Conservation (phyloP, 495 filamentous ascomycete genomes). For the Apodospora peruviana region DNA sequence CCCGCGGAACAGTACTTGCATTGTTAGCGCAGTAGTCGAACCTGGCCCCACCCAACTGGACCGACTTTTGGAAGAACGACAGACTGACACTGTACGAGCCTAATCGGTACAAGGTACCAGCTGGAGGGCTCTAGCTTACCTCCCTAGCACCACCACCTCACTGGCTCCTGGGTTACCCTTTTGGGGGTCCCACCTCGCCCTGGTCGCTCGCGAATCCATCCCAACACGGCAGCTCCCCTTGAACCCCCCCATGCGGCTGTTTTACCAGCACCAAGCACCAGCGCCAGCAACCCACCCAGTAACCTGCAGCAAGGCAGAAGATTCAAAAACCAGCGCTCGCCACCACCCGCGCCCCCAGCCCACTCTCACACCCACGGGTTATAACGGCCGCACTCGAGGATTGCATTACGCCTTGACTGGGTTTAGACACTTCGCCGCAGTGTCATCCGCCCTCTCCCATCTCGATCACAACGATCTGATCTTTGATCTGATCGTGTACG, state of each 20-base stretch:
- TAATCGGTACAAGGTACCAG: too few species aligned
- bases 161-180: too few species aligned
- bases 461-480: neutral
- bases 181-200: constrained; percentile 1
- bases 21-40: constrained; percentile 1
- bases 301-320: constrained; percentile 2
- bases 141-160: too few species aligned
- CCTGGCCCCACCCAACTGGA: neutral
- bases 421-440: neutral
- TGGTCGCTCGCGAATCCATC: neutral
- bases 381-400: neutral
- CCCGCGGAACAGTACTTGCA: constrained; percentile 7
- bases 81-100: too few species aligned
- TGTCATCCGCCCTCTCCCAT: neutral
- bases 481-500: neutral
- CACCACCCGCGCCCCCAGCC: neutral
- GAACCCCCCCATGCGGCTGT: constrained; percentile 2
- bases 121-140: too few species aligned
- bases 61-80: too few species aligned
- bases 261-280: too few species aligned
- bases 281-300: too few species aligned
- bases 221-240: neutral
- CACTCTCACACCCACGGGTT: neutral
- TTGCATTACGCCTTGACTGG: neutral
- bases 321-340: constrained; percentile 4